These are phyloP conservation scores for Davidsoniella eucalypti DNA, from an alignment of 2,329 filamentous ascomycete species.

Conservation along the genomic window DNA sequence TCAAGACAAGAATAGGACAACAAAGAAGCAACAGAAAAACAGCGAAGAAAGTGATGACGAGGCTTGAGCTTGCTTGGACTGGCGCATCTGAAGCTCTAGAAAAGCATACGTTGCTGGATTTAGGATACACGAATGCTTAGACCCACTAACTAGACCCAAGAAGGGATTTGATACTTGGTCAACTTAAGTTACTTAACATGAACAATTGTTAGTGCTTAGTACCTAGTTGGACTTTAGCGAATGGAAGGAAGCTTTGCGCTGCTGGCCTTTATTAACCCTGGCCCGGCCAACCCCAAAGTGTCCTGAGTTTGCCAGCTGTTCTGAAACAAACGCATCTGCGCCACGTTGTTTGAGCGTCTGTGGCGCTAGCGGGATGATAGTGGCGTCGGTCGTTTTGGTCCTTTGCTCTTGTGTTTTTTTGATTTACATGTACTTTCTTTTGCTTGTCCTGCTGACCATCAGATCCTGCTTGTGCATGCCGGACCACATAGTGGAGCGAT, in stretches of 20 bases:
- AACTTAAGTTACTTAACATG: too few species aligned
- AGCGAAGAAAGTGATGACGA: conserved; percentile 11
- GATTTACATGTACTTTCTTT: too few species aligned
- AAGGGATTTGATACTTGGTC: background rate
- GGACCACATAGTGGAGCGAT: too few species aligned
- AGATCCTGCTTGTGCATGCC: background rate
- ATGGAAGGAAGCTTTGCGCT: background rate
- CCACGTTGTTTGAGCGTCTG: background rate
- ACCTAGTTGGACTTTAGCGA: background rate
- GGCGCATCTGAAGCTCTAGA: conserved; percentile 10
- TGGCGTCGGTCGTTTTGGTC: too few species aligned
- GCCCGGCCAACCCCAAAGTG: too few species aligned
- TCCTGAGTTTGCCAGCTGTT: background rate
- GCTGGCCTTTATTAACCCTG: background rate
- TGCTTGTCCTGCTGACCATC: conserved; percentile 1
- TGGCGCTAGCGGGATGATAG: background rate
- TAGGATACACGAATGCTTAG: conserved; percentile 2
- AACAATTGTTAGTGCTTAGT: background rate
- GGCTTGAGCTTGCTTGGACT: conserved; percentile 4
- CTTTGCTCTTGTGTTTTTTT: too few species aligned
- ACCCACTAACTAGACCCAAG: background rate
- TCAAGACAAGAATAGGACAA: background rate
- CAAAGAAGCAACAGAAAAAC: conserved; percentile 12
- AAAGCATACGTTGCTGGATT: conserved; percentile 20
- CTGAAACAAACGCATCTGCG: conserved; percentile 2